Evolutionary conservation across 345 rosid genomes (phyloP).

Genomic region (Anastatica hierochuntica): DNA sequence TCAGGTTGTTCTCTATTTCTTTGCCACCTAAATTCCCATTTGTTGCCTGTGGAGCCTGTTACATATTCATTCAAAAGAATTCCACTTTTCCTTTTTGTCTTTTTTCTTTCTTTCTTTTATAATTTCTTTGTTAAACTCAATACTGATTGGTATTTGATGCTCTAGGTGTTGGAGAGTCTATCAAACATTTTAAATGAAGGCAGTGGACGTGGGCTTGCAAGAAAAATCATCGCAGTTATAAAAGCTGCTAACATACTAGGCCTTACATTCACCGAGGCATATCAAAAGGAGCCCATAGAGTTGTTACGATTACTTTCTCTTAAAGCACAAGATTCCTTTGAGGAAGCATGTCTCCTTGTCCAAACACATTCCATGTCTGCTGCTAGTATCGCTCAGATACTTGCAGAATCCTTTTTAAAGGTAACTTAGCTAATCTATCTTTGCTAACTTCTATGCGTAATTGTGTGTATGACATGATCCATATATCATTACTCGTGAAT

Average conservation of each 20-base stretch:
- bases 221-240: slow-evolving; percentile 71
- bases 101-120: not conserved
- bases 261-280: slow-evolving; percentile 80
- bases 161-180: slow-evolving; percentile 72
- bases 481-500: no score
- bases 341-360: slow-evolving; percentile 77
- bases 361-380: slow-evolving; percentile 82
- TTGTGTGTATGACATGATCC: not conserved
- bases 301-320: slow-evolving; percentile 88
- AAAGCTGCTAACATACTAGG: slow-evolving; percentile 85
- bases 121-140: not conserved
- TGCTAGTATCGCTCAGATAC: slow-evolving; percentile 84
- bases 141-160: slow-evolving; percentile 14
- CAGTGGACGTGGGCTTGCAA: slow-evolving; percentile 73
- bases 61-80: not conserved
- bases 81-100: not conserved
- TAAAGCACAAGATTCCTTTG: slow-evolving; percentile 96
- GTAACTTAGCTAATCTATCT: slow-evolving; percentile 26
- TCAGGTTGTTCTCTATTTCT: slow-evolving; percentile 43
- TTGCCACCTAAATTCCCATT: slow-evolving; percentile 2
- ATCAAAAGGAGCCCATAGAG: slow-evolving; percentile 77
- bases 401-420: slow-evolving; percentile 93
- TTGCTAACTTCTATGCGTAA: not conserved
- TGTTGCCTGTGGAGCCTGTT: slow-evolving; percentile 7
- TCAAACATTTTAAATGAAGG: slow-evolving; percentile 61